Base-by-base conservation (phyloP, 768 basidiomycete genomes). In the Megacollybia marginata region DNA sequence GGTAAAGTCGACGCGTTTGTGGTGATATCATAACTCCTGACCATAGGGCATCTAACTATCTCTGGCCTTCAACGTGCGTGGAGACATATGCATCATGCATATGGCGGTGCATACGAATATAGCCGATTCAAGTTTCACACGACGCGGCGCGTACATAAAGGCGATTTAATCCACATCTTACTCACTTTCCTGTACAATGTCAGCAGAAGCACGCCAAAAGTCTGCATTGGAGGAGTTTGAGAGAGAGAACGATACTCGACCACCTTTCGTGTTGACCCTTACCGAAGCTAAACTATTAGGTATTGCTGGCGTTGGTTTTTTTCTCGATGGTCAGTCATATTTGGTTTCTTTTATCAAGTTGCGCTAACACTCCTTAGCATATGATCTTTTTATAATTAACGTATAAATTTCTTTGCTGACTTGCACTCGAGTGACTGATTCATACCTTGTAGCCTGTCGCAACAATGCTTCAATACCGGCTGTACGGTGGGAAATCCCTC, bases 311-410 rank as follows among this genome's bases (percentile, higher is more conserved):
- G 80, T 83, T 16, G 32, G 9, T 44, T 20, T 16, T 10, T 16
- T 47, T 40, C n/a, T 12, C 44, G 18, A 52, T 82, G 23, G 23
- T 28, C 23, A 28, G 23, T 28, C 23, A 28, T 28, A 28, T 28
- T 28, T 28, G 2, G 23, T 28, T 28, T 6, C 4, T 28, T 28
- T 28, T 28, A 28, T 2, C 23, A 28, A 28, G 23, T 28, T 6
- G 23, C 6, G 23, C 6, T 28, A 6, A 28, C 23, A 2, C 23
- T 28, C 23, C 23, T 2, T 6, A 28, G 83, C 83, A 4, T 85
- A 85, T 55, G 83, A 85, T 59, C 65, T 85, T 5, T 85, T 85
- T 65, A 75, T 84, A 53, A 83, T 85, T 61, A 84, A 84, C 23
- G 23, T 28, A 28, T 28, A 6, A 2, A 28, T 28, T 28, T 28